Conservation (phyloP, 441 rosid species). For the Eruca vesicaria region DNA sequence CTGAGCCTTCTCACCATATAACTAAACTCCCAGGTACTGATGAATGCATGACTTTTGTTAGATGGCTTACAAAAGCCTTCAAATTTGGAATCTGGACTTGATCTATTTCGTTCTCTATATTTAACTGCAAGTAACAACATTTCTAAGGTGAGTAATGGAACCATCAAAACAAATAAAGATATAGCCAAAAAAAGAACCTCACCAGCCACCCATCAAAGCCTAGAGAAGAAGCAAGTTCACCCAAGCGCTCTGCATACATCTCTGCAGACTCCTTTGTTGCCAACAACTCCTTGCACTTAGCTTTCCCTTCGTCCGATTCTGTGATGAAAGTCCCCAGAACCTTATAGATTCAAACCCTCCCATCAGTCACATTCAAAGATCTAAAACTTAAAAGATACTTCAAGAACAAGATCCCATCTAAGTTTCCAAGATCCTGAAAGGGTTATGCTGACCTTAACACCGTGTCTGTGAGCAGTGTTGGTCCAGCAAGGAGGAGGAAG, state of each 20-base stretch:
- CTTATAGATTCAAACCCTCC: slow-evolving; percentile 31
- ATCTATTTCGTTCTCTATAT: slow-evolving; percentile 55
- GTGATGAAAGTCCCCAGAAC: slow-evolving; percentile 81
- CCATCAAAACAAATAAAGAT: neutral
- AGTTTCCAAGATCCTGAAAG: neutral
- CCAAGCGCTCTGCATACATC: slow-evolving; percentile 60
- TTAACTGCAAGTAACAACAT: slow-evolving; percentile 46
- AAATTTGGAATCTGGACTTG: slow-evolving; percentile 47
- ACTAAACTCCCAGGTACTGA: slow-evolving; percentile 69
- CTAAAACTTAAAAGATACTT: neutral
- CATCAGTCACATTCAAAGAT: neutral
- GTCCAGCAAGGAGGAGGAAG: slow-evolving; percentile 92
- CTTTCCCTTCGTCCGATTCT: slow-evolving; percentile 68
- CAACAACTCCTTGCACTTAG: slow-evolving; percentile 51
- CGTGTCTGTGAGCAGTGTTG: slow-evolving; percentile 81
- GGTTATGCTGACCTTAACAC: slow-evolving; percentile 56
- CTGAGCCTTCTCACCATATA: slow-evolving; percentile 49
- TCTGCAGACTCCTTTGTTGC: slow-evolving; percentile 61
- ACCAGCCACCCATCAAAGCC: slow-evolving; percentile 96
- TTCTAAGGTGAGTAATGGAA: neutral
- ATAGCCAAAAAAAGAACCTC: neutral
- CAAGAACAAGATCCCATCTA: neutral
- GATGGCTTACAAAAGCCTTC: slow-evolving; percentile 60
- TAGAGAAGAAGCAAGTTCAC: slow-evolving; percentile 60
- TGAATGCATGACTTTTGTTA: slow-evolving; percentile 64